A percentile compares a stretch with the other conserved stretches of the same genome.
These are phyloP conservation scores for Mycena amicta DNA, from an alignment of 768 basidiomycete genomes.

Conservation along the genomic window DNA sequence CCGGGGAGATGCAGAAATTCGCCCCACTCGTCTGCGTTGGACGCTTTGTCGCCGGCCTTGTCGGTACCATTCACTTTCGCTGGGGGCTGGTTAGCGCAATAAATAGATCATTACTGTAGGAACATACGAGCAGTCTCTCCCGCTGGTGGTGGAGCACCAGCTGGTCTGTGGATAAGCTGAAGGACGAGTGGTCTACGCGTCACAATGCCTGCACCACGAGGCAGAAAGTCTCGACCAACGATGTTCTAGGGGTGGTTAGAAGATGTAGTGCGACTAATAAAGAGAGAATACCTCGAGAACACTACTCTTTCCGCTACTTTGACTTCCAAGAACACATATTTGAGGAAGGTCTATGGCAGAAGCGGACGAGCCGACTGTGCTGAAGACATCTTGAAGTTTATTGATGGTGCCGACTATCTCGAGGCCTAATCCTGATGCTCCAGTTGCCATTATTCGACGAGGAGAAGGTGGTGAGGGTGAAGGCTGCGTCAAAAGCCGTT, in stretches of 20 bases:
- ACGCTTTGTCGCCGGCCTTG: constrained; percentile 64
- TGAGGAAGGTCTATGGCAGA: constrained; percentile 87
- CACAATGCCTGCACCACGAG: constrained; percentile 98
- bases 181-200: constrained; percentile 95
- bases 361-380: constrained; percentile 76
- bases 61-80: constrained; percentile 50
- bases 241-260: constrained; percentile 68
- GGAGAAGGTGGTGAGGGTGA: constrained; percentile 21
- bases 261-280: neutral
- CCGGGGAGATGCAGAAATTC: constrained; percentile 96
- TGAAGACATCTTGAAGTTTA: constrained; percentile 91
- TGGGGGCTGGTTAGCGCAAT: constrained; percentile 27
- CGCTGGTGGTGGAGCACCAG: constrained; percentile 40
- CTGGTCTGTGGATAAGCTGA: constrained; percentile 89
- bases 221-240: constrained; percentile 96
- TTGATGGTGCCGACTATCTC: constrained; percentile 84
- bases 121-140: constrained; percentile 41
- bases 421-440: constrained; percentile 69
- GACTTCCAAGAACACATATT: constrained; percentile 89
- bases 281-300: constrained; percentile 72
- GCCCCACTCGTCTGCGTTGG: constrained; percentile 97
- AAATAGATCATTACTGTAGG: constrained; percentile 5
- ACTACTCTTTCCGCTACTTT: constrained; percentile 93
- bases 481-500: constrained; percentile 14
- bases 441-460: constrained; percentile 45